phyloP scores from a whole-genome alignment of 176 grass and related monocot species.

The Zizania latifolia region DNA sequence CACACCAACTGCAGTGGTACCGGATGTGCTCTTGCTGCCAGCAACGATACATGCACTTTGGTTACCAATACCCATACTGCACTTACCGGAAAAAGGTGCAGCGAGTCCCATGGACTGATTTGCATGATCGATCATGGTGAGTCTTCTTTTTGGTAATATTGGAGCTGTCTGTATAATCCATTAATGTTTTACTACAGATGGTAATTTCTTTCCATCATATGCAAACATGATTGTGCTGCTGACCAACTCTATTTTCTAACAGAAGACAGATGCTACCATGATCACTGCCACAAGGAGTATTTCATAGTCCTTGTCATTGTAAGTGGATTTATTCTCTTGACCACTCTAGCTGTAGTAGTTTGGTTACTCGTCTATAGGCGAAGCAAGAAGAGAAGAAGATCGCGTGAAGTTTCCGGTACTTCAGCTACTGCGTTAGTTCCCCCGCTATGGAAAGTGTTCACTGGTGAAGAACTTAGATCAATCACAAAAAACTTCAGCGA shows the following conservation, averaged over 20 bases:
- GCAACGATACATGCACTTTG: slow-evolving; percentile 53
- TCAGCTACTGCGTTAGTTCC: slow-evolving; percentile 69
- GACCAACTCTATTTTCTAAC: neutral
- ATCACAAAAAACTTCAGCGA: slow-evolving; percentile 98
- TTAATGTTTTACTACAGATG: neutral
- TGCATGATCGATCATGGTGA: slow-evolving; percentile 74
- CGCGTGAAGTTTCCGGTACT: slow-evolving; percentile 57
- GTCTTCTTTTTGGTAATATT: neutral
- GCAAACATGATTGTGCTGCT: neutral
- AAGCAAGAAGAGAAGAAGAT: slow-evolving; percentile 88
- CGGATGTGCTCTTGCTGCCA: slow-evolving; percentile 30
- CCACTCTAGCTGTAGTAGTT: slow-evolving; percentile 66
- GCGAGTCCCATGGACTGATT: slow-evolving; percentile 59
- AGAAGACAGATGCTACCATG: slow-evolving; percentile 61
- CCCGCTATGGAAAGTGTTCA: slow-evolving; percentile 85
- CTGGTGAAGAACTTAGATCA: slow-evolving; percentile 76
- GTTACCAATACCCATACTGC: slow-evolving; percentile 29
- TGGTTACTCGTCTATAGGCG: slow-evolving; percentile 83
- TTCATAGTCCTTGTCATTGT: slow-evolving; percentile 65
- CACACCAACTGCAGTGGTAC: slow-evolving; percentile 27
- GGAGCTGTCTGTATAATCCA: neutral
- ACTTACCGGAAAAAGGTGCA: slow-evolving; percentile 52
- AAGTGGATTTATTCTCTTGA: slow-evolving; percentile 76
- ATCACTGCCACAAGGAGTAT: slow-evolving; percentile 73
- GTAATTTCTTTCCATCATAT: slow-evolving; percentile 1